phyloP scores from a whole-genome alignment of 495 filamentous ascomycete genomes.

The Penicillium chermesinum region DNA sequence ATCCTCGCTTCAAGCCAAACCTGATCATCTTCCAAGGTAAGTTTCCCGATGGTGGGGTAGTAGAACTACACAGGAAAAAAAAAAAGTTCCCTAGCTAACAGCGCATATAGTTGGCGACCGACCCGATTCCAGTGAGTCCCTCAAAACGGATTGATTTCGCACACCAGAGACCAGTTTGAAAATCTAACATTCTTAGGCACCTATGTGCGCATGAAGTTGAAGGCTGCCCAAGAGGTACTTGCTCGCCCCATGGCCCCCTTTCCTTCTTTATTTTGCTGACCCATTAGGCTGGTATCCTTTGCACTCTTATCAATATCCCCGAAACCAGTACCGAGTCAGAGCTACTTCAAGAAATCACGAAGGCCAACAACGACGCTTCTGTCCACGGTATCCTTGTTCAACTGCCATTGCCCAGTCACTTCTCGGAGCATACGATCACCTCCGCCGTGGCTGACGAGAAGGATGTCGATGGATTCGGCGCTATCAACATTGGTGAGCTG shows the following conservation, averaged over 20 bases:
- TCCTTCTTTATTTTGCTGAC: constrained; percentile 4
- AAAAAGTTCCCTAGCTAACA: constrained; percentile 9
- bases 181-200: constrained; percentile 53
- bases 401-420: constrained; percentile 78
- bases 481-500: constrained; percentile 88
- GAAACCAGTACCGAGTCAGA: constrained; percentile 79
- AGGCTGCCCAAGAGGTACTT: constrained; percentile 85
- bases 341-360: constrained; percentile 72
- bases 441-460: constrained; percentile 88
- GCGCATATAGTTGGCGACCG: constrained; percentile 65
- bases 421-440: constrained; percentile 85
- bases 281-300: constrained; percentile 76
- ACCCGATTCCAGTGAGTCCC: constrained; percentile 82
- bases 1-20: constrained; percentile 80
- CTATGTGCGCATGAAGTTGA: constrained; percentile 99
- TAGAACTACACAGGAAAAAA: constrained; percentile 3
- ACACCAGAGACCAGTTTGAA: not conserved
- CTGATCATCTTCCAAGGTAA: constrained; percentile 90
- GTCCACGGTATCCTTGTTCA: constrained; percentile 95
- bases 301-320: constrained; percentile 76
- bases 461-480: constrained; percentile 96
- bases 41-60: constrained; percentile 14
- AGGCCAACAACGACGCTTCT: constrained; percentile 79
- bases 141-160: not conserved
- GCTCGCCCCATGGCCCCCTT: not conserved